phyloP scores from a whole-genome alignment of 176 grass and related monocot species.

The Aegilops sharonensis region DNA sequence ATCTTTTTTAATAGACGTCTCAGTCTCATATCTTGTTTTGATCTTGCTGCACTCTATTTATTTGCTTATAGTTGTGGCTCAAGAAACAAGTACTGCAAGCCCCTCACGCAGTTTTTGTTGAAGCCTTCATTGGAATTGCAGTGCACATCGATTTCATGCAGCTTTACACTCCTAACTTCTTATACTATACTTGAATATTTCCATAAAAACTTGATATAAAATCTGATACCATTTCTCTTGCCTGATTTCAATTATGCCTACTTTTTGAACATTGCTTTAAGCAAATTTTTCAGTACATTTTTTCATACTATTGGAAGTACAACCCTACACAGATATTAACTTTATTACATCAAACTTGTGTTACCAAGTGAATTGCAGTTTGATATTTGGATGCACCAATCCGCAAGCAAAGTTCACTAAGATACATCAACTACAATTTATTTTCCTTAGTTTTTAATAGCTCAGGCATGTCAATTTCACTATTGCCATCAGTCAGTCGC shows the following conservation, averaged over 20 bases:
- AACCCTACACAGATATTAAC: background rate
- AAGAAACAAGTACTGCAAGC: background rate
- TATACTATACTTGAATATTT: background rate
- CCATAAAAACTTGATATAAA: background rate
- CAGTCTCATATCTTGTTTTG: background rate
- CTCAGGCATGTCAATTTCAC: background rate
- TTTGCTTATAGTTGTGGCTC: background rate
- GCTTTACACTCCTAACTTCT: background rate
- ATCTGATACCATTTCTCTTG: background rate
- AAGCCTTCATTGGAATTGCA: conserved; percentile 20
- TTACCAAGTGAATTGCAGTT: background rate
- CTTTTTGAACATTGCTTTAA: background rate
- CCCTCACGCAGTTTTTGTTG: too few relatives aligned
- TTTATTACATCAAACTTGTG: conserved; percentile 23
- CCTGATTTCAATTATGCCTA: background rate
- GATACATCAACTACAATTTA: background rate
- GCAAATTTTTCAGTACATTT: background rate
- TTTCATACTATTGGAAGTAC: background rate
- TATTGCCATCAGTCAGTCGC: background rate
- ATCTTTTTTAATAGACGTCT: background rate
- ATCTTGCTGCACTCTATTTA: background rate
- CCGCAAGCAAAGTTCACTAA: background rate
- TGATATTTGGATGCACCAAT: background rate
- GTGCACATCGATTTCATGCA: background rate
- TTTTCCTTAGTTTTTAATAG: background rate